A percentile compares a stretch with the other conserved stretches of the same genome.
Conservation (phyloP, 2,329 filamentous ascomycete species). For the Dactylellina cionopaga region DNA sequence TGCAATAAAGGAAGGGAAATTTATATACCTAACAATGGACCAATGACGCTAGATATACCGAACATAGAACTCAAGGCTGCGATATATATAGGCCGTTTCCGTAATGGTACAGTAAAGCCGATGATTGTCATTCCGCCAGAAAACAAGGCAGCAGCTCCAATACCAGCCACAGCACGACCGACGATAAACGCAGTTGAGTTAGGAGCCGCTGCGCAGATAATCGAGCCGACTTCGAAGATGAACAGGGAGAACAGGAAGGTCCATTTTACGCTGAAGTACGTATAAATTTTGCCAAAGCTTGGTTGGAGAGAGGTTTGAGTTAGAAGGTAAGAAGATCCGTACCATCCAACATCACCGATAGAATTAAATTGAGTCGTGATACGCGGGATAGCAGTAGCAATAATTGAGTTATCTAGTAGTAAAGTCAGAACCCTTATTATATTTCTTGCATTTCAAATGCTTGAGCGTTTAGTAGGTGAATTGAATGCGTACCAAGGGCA, state of each 20-base stretch:
- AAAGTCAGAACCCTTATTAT: background rate
- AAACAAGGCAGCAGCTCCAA: conserved; percentile 63
- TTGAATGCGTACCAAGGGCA: conserved; percentile 24
- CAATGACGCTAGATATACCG: conserved; percentile 64
- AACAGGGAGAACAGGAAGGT: conserved; percentile 45
- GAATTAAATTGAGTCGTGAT: conserved; percentile 58
- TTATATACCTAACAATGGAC: conserved; percentile 65
- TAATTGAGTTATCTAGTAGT: conserved; percentile 42
- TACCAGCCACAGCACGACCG: conserved; percentile 66
- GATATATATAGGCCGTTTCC: conserved; percentile 57
- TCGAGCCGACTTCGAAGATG: conserved; percentile 62
- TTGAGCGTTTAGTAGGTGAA: no score
- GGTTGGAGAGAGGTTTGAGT: conserved; percentile 61
- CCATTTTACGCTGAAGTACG: conserved; percentile 60
- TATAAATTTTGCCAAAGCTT: conserved; percentile 62
- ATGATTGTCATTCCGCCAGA: conserved; percentile 66
- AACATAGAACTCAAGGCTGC: conserved; percentile 62
- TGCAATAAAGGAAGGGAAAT: background rate
- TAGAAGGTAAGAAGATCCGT: conserved; percentile 61
- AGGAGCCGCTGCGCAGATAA: conserved; percentile 67
- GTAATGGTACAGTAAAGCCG: conserved; percentile 56
- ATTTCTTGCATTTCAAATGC: background rate
- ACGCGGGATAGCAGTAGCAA: conserved; percentile 51
- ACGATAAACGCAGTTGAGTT: conserved; percentile 66
- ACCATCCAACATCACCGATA: conserved; percentile 61